These are phyloP conservation scores for Aspergillus pseudonomiae DNA, from an alignment of 2,329 filamentous ascomycete species.

Conservation along the genomic window DNA sequence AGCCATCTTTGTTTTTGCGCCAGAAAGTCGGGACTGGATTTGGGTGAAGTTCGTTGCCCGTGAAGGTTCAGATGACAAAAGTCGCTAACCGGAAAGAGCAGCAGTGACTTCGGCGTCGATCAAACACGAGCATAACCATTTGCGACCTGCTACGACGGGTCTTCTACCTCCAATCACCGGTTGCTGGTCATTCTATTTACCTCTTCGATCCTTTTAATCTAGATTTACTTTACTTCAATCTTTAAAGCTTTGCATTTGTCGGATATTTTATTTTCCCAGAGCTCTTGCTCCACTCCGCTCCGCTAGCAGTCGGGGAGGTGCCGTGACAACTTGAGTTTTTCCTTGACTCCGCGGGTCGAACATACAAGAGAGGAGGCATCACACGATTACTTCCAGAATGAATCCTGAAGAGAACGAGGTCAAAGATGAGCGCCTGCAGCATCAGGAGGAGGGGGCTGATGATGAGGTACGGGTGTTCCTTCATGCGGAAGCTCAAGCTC, in stretches of 20 bases:
- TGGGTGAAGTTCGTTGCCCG: background rate
- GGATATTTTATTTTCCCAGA: constrained; percentile 19
- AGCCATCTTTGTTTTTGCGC: background rate
- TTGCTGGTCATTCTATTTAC: constrained; percentile 11
- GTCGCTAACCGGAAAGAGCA: constrained; percentile 34
- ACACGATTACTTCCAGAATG: constrained; percentile 27
- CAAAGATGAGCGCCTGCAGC: constrained; percentile 41
- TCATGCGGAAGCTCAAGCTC: constrained; percentile 1
- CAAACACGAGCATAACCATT: constrained; percentile 26
- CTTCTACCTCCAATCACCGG: constrained; percentile 16
- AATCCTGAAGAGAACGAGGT: constrained; percentile 40
- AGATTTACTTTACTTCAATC: constrained; percentile 10
- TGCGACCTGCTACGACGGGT: constrained; percentile 10
- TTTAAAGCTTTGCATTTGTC: constrained; percentile 18
- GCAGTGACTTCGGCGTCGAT: constrained; percentile 29
- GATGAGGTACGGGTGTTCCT: constrained; percentile 44
- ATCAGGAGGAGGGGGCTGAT: constrained; percentile 46
- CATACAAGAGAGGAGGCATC: constrained; percentile 1
- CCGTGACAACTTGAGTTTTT: constrained; percentile 21
- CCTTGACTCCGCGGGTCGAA: constrained; percentile 8
- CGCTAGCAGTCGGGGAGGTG: constrained; percentile 21
- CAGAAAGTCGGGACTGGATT: background rate
- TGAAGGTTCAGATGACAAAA: constrained; percentile 23
- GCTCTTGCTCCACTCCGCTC: constrained; percentile 13
- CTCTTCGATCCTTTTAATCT: constrained; percentile 9